phyloP scores from a whole-genome alignment of 805 yeast species.

The Myxozyma neglecta region DNA sequence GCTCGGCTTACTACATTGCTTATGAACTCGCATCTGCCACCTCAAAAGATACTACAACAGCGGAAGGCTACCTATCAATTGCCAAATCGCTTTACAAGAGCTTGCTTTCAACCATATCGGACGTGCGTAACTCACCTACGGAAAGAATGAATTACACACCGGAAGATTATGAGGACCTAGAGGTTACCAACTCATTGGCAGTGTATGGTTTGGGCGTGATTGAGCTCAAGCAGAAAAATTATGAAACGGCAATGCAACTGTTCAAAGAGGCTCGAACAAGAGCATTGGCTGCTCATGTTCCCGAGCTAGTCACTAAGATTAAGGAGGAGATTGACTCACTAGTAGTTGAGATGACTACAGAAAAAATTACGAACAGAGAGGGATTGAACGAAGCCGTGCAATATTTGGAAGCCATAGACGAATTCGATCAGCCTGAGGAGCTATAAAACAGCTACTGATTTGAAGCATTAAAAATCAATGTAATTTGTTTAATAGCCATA shows the following conservation, averaged over 20 bases:
- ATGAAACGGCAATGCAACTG: constrained; percentile 57
- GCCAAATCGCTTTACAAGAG: constrained; percentile 8
- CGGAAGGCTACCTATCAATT: constrained; percentile 42
- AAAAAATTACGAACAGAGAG: constrained; percentile 5
- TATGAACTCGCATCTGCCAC: constrained; percentile 13
- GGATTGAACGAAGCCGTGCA: constrained; percentile 11
- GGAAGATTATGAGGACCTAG: constrained; percentile 39
- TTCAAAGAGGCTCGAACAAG: constrained; percentile 69
- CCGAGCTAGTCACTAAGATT: constrained; percentile 60
- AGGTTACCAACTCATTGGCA: constrained; percentile 74
- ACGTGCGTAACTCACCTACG: constrained; percentile 20
- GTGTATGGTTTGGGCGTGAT: constrained; percentile 85
- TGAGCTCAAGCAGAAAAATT: constrained; percentile 57
- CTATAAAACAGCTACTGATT: background rate
- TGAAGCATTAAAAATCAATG: too few relatives aligned
- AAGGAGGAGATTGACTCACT: constrained; percentile 66
- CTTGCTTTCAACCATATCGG: constrained; percentile 15
- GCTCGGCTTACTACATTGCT: constrained; percentile 21
- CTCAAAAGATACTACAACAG: constrained; percentile 44
- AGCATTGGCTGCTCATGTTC: constrained; percentile 65
- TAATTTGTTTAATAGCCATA: constrained; percentile 13
- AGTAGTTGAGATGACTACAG: constrained; percentile 35
- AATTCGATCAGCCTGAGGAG: background rate
- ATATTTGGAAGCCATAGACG: background rate
- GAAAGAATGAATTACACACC: constrained; percentile 24